phyloP scores from a whole-genome alignment of 768 basidiomycete genomes.

The Mycena metata region DNA sequence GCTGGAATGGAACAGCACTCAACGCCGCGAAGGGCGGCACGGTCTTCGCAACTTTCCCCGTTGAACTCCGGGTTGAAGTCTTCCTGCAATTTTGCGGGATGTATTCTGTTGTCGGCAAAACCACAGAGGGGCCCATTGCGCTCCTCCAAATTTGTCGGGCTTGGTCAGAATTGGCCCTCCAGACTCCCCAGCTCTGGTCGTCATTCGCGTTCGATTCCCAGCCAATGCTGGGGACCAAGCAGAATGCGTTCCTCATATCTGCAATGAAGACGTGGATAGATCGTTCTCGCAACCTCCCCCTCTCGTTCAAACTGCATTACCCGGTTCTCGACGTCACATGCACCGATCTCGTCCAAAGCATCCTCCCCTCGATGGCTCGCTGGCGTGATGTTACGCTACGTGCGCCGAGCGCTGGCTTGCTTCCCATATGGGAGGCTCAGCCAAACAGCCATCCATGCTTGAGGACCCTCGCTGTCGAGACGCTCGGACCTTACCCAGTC shows the following conservation, averaged over 20 bases:
- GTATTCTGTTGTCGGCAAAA: constrained; percentile 47
- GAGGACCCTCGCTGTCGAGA: constrained; percentile 49
- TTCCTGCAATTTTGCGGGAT: constrained; percentile 55
- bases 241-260: constrained; percentile 37
- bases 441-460: constrained; percentile 47
- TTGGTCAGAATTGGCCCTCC: constrained; percentile 57
- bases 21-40: constrained; percentile 18
- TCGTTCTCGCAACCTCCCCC: constrained; percentile 46
- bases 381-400: constrained; percentile 54
- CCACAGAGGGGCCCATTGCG: constrained; percentile 53
- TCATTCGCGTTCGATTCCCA: constrained; percentile 54
- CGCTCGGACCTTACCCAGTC: constrained; percentile 44
- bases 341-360: constrained; percentile 19
- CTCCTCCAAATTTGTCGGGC: constrained; percentile 55
- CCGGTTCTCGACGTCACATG: constrained; percentile 26
- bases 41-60: constrained; percentile 55
- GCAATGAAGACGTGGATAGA: constrained; percentile 53
- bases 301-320: constrained; percentile 31
- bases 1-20: constrained; percentile 19
- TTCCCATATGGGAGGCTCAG: constrained; percentile 41
- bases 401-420: constrained; percentile 48
- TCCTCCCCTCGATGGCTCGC: constrained; percentile 39
- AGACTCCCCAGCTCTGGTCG: constrained; percentile 63
- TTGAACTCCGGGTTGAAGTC: constrained; percentile 63
- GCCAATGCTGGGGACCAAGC: constrained; percentile 30